Percentiles rank a stretch among this genome's conserved stretches.
These are phyloP conservation scores for Cercospora brassicicola DNA, from an alignment of 2,329 filamentous ascomycete genomes.

Conservation along the genomic window DNA sequence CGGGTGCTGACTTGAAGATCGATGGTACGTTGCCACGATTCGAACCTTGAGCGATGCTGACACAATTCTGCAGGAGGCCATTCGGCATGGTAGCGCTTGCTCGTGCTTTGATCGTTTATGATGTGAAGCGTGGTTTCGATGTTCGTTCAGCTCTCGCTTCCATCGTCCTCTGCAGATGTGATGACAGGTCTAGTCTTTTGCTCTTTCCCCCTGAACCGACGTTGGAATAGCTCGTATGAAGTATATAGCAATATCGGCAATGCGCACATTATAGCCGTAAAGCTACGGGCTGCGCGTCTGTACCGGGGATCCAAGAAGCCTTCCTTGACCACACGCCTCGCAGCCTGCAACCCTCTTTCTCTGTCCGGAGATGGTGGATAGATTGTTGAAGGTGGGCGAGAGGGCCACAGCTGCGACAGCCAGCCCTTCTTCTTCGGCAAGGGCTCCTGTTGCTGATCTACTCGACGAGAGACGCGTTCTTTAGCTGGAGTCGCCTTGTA, in stretches of 20 bases:
- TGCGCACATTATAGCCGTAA: constrained; percentile 30
- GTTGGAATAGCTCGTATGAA: constrained; percentile 33
- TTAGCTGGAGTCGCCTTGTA: not conserved
- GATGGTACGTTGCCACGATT: constrained; percentile 43
- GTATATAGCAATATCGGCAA: constrained; percentile 33
- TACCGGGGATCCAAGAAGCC: constrained; percentile 35
- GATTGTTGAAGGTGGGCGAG: not conserved
- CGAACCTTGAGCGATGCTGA: not conserved
- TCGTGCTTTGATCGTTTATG: not conserved
- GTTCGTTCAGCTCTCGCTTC: constrained; percentile 7
- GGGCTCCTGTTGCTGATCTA: not conserved
- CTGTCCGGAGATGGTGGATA: constrained; percentile 16
- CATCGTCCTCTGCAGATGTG: not conserved
- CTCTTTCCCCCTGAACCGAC: constrained; percentile 34
- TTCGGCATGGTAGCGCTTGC: not conserved
- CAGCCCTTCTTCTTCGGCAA: constrained; percentile 5
- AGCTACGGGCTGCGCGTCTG: constrained; percentile 25
- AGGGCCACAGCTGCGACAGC: constrained; percentile 16
- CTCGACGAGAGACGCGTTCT: not conserved
- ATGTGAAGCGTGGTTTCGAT: not conserved
- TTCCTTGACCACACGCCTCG: constrained; percentile 25
- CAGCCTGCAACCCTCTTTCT: constrained; percentile 29
- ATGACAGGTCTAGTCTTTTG: constrained; percentile 25
- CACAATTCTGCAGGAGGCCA: not conserved
- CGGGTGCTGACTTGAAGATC: constrained; percentile 55